These are phyloP conservation scores for Teunomyces aglyptinius DNA, from an alignment of 805 yeast species.

Conservation along the genomic window DNA sequence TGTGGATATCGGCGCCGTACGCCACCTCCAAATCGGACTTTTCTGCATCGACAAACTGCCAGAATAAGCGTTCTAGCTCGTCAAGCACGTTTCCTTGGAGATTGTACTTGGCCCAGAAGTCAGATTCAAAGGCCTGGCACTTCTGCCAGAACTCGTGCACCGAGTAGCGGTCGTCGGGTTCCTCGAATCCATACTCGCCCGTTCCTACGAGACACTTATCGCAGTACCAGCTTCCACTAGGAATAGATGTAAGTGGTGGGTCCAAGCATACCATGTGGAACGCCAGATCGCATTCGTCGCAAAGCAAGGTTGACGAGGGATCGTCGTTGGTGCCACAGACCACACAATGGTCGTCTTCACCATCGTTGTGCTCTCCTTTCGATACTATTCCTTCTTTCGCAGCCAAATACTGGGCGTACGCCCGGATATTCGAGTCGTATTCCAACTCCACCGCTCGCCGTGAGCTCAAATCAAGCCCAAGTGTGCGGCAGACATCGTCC, in stretches of 20 bases:
- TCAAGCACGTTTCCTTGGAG: constrained; percentile 37
- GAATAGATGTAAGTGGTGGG: constrained; percentile 52
- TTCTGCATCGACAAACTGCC: constrained; percentile 49
- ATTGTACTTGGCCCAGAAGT: constrained; percentile 37
- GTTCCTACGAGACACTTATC: constrained; percentile 81
- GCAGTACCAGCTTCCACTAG: constrained; percentile 74
- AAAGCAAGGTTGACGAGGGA: constrained; percentile 51
- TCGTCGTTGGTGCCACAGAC: constrained; percentile 48
- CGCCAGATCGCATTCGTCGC: constrained; percentile 72
- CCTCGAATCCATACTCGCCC: constrained; percentile 87
- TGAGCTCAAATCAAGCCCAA: constrained; percentile 18
- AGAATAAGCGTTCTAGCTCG: constrained; percentile 60
- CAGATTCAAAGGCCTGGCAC: constrained; percentile 48
- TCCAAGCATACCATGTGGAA: constrained; percentile 69
- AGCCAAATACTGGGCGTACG: constrained; percentile 33
- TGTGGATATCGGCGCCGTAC: constrained; percentile 86
- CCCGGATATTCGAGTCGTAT: constrained; percentile 23
- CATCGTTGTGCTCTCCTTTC: constrained; percentile 23
- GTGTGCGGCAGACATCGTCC: constrained; percentile 5
- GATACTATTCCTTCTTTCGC: constrained; percentile 12
- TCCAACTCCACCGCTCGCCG: constrained; percentile 17
- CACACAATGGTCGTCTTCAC: constrained; percentile 38
- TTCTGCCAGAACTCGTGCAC: constrained; percentile 58
- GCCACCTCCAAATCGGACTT: constrained; percentile 56
- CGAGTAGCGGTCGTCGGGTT: constrained; percentile 52